These are phyloP conservation scores for Ampelomyces quisqualis DNA, from an alignment of 2,329 filamentous ascomycete species.

Conservation along the genomic window DNA sequence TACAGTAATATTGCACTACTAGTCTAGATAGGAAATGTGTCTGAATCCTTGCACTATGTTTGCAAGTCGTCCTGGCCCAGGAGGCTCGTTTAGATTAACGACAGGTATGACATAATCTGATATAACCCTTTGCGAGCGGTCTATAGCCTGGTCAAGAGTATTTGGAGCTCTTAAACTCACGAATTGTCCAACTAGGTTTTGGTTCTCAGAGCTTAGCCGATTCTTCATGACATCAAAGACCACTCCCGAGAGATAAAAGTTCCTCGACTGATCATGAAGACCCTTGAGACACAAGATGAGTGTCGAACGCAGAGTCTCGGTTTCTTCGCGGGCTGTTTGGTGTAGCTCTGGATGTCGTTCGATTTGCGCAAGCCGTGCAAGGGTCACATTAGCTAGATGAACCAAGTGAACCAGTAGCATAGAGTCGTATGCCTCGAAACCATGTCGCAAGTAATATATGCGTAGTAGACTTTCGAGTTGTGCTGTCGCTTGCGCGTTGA, in stretches of 20 bases:
- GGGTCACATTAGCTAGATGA: slow-evolving; percentile 9
- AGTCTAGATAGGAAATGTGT: too few relatives aligned
- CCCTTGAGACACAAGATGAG: slow-evolving; percentile 13
- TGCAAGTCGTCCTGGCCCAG: slow-evolving; percentile 2
- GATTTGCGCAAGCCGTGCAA: slow-evolving; percentile 4
- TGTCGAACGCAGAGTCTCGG: slow-evolving; percentile 13
- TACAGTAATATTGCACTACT: too few relatives aligned
- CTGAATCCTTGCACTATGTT: slow-evolving; percentile 1
- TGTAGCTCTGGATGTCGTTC: slow-evolving; percentile 1
- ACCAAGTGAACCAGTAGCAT: slow-evolving; percentile 8
- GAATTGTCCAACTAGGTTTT: slow-evolving; percentile 1
- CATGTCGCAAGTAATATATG: slow-evolving; percentile 10
- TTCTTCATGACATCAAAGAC: slow-evolving; percentile 5
- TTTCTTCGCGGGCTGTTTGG: background rate
- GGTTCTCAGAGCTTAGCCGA: slow-evolving; percentile 4
- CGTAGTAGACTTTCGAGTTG: slow-evolving; percentile 9
- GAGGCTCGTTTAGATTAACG: slow-evolving; percentile 1
- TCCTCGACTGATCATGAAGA: slow-evolving; percentile 8
- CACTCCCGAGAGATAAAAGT: slow-evolving; percentile 4
- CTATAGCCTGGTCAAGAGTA: background rate
- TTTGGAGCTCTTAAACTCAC: slow-evolving; percentile 1
- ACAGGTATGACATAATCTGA: slow-evolving; percentile 5
- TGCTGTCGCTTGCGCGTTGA: slow-evolving; percentile 1
- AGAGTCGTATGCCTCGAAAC: slow-evolving; percentile 9
- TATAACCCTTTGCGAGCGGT: slow-evolving; percentile 1